Evolutionary conservation across 2,329 filamentous ascomycete genomes (phyloP).

Genomic region (Colletotrichum falcatum): DNA sequence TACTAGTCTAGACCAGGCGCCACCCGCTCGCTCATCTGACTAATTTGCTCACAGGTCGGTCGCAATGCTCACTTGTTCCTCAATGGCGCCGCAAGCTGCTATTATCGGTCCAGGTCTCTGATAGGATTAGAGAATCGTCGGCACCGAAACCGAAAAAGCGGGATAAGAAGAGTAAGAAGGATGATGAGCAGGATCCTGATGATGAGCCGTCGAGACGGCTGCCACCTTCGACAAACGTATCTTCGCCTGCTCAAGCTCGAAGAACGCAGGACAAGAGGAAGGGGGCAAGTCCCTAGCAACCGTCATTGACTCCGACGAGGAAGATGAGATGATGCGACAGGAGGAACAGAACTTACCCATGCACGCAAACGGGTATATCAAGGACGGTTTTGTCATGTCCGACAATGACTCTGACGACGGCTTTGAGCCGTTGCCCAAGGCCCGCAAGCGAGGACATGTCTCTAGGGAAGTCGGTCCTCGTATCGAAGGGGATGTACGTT

Average conservation of each 20-base stretch:
- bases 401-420: slow-evolving; percentile 57
- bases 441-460: slow-evolving; percentile 42
- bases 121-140: slow-evolving; percentile 46
- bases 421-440: slow-evolving; percentile 58
- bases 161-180: slow-evolving; percentile 51
- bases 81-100: slow-evolving; percentile 58
- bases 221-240: slow-evolving; percentile 62
- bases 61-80: slow-evolving; percentile 58
- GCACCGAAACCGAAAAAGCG: slow-evolving; percentile 50
- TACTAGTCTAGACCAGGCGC: not conserved
- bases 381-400: slow-evolving; percentile 62
- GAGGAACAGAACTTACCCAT: slow-evolving; percentile 54
- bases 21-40: not conserved
- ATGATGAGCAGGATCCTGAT: slow-evolving; percentile 47
- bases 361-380: slow-evolving; percentile 59
- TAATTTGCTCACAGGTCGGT: slow-evolving; percentile 51
- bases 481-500: slow-evolving; percentile 67
- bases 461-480: slow-evolving; percentile 62
- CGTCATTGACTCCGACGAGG: slow-evolving; percentile 41
- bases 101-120: slow-evolving; percentile 55
- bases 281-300: slow-evolving; percentile 43
- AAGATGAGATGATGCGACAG: slow-evolving; percentile 42
- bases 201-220: slow-evolving; percentile 39
- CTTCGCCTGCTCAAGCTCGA: slow-evolving; percentile 56
- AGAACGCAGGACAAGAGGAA: slow-evolving; percentile 46